Percentiles rank a stretch among this genome's conserved stretches.
Conservation (phyloP, 2,329 filamentous ascomycete species). For the Tolypocladium tropicale region DNA sequence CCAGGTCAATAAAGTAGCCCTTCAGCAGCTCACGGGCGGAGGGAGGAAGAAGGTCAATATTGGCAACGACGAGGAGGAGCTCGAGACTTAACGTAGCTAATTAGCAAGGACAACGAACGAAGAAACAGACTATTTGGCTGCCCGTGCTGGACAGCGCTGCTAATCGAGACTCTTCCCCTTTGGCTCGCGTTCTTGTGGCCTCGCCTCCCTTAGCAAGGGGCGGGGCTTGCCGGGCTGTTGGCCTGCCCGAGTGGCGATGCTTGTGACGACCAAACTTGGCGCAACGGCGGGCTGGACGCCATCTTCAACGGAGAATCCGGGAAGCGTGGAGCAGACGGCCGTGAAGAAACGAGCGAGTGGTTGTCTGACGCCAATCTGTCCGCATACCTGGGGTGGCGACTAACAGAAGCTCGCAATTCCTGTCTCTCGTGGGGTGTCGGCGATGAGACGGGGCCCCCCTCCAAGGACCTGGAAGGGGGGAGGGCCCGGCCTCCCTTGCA, state of each 20-base stretch:
- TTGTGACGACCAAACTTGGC: slow-evolving; percentile 2
- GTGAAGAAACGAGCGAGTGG: slow-evolving; percentile 12
- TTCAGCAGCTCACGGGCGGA: slow-evolving; percentile 77
- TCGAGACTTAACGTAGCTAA: slow-evolving; percentile 22
- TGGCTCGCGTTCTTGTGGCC: slow-evolving; percentile 3
- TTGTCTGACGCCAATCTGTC: slow-evolving; percentile 31
- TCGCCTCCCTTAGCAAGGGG: slow-evolving; percentile 9
- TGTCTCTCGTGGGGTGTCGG: slow-evolving; percentile 9
- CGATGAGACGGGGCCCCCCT: slow-evolving; percentile 12
- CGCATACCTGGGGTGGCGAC: slow-evolving; percentile 23
- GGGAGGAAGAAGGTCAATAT: slow-evolving; percentile 86
- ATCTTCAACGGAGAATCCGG: slow-evolving; percentile 17
- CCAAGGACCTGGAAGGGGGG: neutral
- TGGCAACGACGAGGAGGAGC: slow-evolving; percentile 56
- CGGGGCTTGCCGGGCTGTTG: neutral
- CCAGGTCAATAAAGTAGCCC: slow-evolving; percentile 81
- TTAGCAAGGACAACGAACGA: slow-evolving; percentile 4
- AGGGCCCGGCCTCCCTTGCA: slow-evolving; percentile 22
- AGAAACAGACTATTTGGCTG: slow-evolving; percentile 9
- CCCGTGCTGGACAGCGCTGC: slow-evolving; percentile 4
- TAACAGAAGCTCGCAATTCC: slow-evolving; percentile 5
- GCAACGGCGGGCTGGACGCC: slow-evolving; percentile 6
- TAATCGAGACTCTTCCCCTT: slow-evolving; percentile 2
- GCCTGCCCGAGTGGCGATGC: neutral
- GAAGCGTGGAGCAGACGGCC: slow-evolving; percentile 11